Percentiles rank a stretch among this genome's conserved stretches.
Conservation (phyloP, 2,329 filamentous ascomycete genomes). For the Fusarium brevicatenulatum region DNA sequence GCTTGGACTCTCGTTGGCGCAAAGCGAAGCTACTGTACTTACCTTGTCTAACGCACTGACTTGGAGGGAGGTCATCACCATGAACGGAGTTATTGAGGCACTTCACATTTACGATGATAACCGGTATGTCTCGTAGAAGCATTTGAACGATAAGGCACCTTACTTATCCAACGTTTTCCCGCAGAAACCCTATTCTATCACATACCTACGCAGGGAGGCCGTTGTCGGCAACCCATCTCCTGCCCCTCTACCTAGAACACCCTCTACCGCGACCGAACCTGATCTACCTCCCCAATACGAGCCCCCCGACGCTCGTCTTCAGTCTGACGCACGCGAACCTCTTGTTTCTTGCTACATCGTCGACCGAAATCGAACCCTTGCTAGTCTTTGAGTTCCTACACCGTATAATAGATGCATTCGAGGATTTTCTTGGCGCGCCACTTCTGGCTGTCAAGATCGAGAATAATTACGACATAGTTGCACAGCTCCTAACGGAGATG, state of each 20-base stretch:
- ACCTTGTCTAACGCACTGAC: constrained; percentile 21
- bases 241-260: constrained; percentile 88
- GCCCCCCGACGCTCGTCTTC: constrained; percentile 88
- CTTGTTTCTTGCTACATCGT: constrained; percentile 85
- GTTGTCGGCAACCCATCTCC: constrained; percentile 77
- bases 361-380: constrained; percentile 86
- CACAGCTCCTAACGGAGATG: constrained; percentile 94
- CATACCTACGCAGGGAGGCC: constrained; percentile 89
- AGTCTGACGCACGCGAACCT: constrained; percentile 88
- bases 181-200: constrained; percentile 83
- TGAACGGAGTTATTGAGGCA: constrained; percentile 91
- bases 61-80: constrained; percentile 57
- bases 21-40: constrained; percentile 7
- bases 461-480: constrained; percentile 89
- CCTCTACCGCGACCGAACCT: constrained; percentile 83
- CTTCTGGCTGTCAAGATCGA: constrained; percentile 88
- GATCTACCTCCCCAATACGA: constrained; percentile 83
- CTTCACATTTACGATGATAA: constrained; percentile 97
- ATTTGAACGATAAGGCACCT: neutral
- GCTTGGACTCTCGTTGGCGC: constrained; percentile 20
- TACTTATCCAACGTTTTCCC: constrained; percentile 36
- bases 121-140: constrained; percentile 65
- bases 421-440: constrained; percentile 92
- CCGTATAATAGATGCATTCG: constrained; percentile 88
- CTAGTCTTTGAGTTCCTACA: constrained; percentile 94